A percentile compares a stretch with the other conserved stretches of the same genome.
These are phyloP conservation scores for Rhododendron kiyosumense DNA, from an alignment of 148 eudicot species.

Conservation along the genomic window DNA sequence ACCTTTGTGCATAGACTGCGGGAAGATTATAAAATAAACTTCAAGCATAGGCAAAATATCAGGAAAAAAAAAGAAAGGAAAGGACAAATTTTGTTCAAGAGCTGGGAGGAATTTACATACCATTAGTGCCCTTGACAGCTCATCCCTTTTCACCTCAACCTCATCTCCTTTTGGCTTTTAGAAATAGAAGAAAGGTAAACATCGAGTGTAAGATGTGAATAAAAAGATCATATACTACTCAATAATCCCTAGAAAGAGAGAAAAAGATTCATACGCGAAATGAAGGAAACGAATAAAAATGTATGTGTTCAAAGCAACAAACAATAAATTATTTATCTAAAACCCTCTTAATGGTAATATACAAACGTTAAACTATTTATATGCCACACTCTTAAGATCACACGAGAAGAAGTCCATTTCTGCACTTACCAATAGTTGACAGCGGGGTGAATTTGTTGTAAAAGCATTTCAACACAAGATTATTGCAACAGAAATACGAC, in stretches of 20 bases:
- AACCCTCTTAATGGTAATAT: neutral
- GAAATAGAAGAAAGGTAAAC: slow-evolving; percentile 9
- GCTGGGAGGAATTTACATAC: slow-evolving; percentile 35
- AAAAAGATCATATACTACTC: neutral
- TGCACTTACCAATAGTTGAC: neutral
- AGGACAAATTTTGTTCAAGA: neutral
- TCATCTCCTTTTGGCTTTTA: slow-evolving; percentile 75
- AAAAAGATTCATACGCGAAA: neutral
- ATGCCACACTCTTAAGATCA: neutral
- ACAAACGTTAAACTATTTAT: neutral
- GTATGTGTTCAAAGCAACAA: neutral
- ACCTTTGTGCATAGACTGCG: neutral
- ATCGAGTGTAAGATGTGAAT: neutral
- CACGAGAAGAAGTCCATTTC: neutral
- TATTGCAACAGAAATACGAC: neutral
- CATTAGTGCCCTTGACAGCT: slow-evolving; percentile 83
- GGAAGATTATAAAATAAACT: neutral
- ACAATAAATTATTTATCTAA: neutral
- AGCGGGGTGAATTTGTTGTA: neutral
- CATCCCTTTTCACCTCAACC: slow-evolving; percentile 66
- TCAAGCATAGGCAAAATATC: slow-evolving; percentile 3
- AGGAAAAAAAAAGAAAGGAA: neutral
- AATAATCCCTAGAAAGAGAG: neutral
- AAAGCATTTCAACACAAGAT: neutral
- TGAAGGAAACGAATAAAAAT: neutral